Conservation (phyloP, 225 moss, liverwort and hornwort species). For the Bryum argenteum region DNA sequence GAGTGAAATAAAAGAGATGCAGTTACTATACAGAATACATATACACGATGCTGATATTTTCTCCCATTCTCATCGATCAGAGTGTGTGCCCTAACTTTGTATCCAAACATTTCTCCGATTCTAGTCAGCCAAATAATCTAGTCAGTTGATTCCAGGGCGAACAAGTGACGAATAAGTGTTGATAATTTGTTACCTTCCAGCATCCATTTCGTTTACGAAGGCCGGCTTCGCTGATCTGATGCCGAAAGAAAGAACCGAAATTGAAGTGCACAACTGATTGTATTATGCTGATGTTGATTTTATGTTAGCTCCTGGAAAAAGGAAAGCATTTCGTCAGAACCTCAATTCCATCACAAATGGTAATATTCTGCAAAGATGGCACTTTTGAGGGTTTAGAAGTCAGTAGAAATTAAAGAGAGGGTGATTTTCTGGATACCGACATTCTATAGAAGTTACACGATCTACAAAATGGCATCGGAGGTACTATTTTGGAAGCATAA, state of each 20-base stretch:
- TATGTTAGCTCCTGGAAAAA: constrained; percentile 41
- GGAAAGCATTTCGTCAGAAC: constrained; percentile 17
- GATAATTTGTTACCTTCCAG: neutral
- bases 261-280: neutral
- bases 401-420: too few relatives aligned
- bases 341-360: too few relatives aligned
- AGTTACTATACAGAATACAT: constrained; percentile 10
- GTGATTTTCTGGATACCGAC: too few relatives aligned
- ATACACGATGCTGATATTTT: constrained; percentile 21
- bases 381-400: too few relatives aligned
- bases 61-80: neutral
- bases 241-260: constrained; percentile 13
- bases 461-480: too few relatives aligned
- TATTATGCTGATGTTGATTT: neutral
- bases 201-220: constrained; percentile 15
- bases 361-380: too few relatives aligned
- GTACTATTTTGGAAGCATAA: too few relatives aligned
- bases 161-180: neutral
- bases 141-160: constrained; percentile 17
- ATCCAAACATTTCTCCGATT: constrained; percentile 6
- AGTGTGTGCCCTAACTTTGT: neutral
- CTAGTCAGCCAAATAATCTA: neutral
- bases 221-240: neutral
- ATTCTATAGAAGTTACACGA: too few relatives aligned
- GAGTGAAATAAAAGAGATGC: constrained; percentile 9